These are phyloP conservation scores for Fonsecaea erecta DNA, from an alignment of 2,329 filamentous ascomycete species.

Conservation along the genomic window DNA sequence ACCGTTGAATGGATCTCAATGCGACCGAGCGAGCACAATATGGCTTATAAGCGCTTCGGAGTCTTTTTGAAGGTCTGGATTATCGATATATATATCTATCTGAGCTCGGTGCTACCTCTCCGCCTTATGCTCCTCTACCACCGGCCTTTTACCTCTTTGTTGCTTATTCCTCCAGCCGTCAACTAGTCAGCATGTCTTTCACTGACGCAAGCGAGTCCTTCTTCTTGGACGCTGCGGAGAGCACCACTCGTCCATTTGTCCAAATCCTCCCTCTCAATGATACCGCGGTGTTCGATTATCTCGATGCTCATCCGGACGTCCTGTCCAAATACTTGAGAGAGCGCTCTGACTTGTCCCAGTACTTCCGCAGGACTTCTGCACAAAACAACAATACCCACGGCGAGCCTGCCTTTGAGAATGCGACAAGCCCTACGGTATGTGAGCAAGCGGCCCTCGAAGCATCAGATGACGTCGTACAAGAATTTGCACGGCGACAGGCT, in stretches of 20 bases:
- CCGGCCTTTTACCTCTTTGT: background rate
- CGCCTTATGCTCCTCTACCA: background rate
- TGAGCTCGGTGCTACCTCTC: background rate
- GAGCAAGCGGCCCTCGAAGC: background rate
- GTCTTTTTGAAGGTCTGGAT: background rate
- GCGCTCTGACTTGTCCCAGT: conserved; percentile 13
- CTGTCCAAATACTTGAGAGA: conserved; percentile 21
- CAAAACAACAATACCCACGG: background rate
- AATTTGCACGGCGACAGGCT: background rate
- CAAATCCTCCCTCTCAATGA: conserved; percentile 19
- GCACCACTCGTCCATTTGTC: conserved; percentile 9
- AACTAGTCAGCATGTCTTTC: conserved; percentile 23
- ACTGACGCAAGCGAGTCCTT: conserved; percentile 18
- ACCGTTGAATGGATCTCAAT: background rate
- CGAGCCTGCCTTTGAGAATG: background rate
- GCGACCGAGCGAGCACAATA: background rate
- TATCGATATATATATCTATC: background rate
- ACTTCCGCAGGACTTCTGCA: conserved; percentile 6
- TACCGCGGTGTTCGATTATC: conserved; percentile 19
- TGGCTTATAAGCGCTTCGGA: background rate
- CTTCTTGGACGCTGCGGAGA: conserved; percentile 23
- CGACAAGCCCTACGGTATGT: background rate
- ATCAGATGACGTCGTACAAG: background rate
- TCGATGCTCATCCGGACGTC: conserved; percentile 26
- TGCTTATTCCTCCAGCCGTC: background rate